phyloP scores from a whole-genome alignment of 805 yeast species.

The Kodamaea fukazawae region DNA sequence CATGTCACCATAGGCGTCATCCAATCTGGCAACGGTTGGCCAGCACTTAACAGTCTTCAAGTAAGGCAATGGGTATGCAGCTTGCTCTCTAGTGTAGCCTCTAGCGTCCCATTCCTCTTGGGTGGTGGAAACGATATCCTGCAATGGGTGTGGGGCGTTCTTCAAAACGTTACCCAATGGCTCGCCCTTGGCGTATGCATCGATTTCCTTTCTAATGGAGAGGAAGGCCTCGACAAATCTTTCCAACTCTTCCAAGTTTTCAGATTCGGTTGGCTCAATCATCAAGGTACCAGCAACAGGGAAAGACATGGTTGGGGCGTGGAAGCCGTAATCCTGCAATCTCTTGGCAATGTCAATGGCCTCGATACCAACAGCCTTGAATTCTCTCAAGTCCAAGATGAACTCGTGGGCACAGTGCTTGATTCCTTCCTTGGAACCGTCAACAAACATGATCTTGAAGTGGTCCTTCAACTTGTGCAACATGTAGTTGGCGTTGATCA shows the following conservation, averaged over 20 bases:
- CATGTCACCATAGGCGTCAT: slow-evolving; percentile 93
- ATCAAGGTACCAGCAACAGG: slow-evolving; percentile 96
- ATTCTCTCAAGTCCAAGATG: slow-evolving; percentile 84
- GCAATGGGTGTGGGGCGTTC: slow-evolving; percentile 89
- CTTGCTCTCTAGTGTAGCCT: slow-evolving; percentile 89
- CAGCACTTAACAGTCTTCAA: slow-evolving; percentile 79
- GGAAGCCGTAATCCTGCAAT: slow-evolving; percentile 97
- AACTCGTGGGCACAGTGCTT: slow-evolving; percentile 96
- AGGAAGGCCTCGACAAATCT: slow-evolving; percentile 87
- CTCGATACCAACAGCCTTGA: slow-evolving; percentile 77
- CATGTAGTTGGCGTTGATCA: slow-evolving; percentile 96
- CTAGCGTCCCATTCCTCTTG: slow-evolving; percentile 75
- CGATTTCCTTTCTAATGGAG: slow-evolving; percentile 78
- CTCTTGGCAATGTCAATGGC: slow-evolving; percentile 97
- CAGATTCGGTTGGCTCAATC: slow-evolving; percentile 98
- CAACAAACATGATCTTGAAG: slow-evolving; percentile 75
- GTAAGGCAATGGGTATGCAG: slow-evolving; percentile 86
- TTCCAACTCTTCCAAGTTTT: slow-evolving; percentile 82
- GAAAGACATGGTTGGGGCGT: slow-evolving; percentile 98
- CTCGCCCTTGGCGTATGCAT: slow-evolving; percentile 62
- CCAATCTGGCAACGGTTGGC: slow-evolving; percentile 92
- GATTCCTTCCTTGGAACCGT: slow-evolving; percentile 46
- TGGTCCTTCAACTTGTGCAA: slow-evolving; percentile 68
- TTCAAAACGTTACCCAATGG: slow-evolving; percentile 69
- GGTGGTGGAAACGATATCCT: slow-evolving; percentile 62